Evolutionary conservation across 2,329 filamentous ascomycete genomes (phyloP).

Genomic region (Colletotrichum siamense): DNA sequence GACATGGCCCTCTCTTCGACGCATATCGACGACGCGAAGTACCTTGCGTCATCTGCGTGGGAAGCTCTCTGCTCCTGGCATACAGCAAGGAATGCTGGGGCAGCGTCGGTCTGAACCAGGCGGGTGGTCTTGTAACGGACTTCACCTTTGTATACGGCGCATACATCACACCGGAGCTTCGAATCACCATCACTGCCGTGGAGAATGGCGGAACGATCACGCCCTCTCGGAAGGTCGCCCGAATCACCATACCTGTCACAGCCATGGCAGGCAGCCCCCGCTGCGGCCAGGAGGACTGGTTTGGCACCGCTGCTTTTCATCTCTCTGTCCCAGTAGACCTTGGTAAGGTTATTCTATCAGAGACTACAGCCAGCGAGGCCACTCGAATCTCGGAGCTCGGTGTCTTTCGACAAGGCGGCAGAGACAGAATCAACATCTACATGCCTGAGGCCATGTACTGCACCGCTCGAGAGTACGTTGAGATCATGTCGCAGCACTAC

Average conservation of each 20-base stretch:
- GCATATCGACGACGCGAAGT: background rate
- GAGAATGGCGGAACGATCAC: background rate
- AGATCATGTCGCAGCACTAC: background rate
- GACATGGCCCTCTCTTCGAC: background rate
- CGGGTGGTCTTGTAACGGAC: fast-evolving
- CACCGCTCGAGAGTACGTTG: background rate
- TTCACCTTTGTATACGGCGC: background rate
- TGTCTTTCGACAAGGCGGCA: background rate
- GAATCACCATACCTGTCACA: background rate
- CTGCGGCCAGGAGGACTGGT: background rate
- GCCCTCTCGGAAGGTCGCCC: background rate
- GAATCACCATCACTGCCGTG: background rate
- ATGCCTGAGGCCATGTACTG: background rate
- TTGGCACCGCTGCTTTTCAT: background rate
- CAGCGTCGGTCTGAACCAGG: background rate
- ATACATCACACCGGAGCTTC: background rate
- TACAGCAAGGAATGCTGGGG: background rate
- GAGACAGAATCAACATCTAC: background rate
- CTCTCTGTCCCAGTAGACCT: background rate
- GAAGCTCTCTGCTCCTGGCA: background rate
- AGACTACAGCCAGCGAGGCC: background rate
- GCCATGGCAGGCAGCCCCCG: background rate
- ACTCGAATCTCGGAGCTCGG: background rate
- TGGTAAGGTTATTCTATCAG: background rate
- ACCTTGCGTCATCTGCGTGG: background rate